phyloP scores from a whole-genome alignment of 1,284 basidiomycete species.

The Rhodofomes roseus region DNA sequence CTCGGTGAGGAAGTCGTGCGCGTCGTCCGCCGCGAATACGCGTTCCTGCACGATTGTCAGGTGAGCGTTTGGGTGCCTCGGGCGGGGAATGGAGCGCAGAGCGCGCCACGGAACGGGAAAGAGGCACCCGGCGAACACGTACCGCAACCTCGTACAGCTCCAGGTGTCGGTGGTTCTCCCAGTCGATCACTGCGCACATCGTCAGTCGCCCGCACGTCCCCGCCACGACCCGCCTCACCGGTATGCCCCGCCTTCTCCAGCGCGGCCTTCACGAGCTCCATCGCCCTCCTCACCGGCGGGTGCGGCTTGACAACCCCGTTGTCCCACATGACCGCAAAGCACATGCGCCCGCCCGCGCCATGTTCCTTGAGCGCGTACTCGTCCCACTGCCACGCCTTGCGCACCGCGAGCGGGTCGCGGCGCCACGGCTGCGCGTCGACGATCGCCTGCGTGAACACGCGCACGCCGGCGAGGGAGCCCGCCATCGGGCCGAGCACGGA shows the following conservation, averaged over 20 bases:
- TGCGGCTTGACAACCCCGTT: slow-evolving; percentile 63
- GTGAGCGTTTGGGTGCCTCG: not conserved
- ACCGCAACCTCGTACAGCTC: slow-evolving; percentile 11
- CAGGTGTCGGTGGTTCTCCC: slow-evolving; percentile 10
- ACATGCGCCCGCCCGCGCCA: slow-evolving; percentile 50
- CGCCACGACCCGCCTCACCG: slow-evolving; percentile 33
- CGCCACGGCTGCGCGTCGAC: slow-evolving; percentile 75
- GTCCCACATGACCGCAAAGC: slow-evolving; percentile 63
- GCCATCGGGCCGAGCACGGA: slow-evolving; percentile 57
- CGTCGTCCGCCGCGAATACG: slow-evolving; percentile 31
- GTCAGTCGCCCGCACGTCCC: not conserved
- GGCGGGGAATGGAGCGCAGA: not conserved
- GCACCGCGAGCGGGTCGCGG: slow-evolving; percentile 58
- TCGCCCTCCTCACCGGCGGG: slow-evolving; percentile 65
- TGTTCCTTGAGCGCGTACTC: slow-evolving; percentile 58
- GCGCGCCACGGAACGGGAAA: not conserved
- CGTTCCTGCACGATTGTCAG: slow-evolving; percentile 15
- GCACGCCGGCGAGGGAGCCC: slow-evolving; percentile 39
- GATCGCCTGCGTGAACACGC: slow-evolving; percentile 52
- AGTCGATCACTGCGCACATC: slow-evolving; percentile 13
- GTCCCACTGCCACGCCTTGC: slow-evolving; percentile 63
- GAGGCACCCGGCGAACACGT: not conserved
- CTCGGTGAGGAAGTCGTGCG: slow-evolving; percentile 24
- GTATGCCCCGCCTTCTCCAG: slow-evolving; percentile 66
- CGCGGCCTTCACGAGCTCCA: slow-evolving; percentile 55